These are phyloP conservation scores for Penicillium canescens DNA, from an alignment of 495 filamentous ascomycete genomes.

Conservation along the genomic window DNA sequence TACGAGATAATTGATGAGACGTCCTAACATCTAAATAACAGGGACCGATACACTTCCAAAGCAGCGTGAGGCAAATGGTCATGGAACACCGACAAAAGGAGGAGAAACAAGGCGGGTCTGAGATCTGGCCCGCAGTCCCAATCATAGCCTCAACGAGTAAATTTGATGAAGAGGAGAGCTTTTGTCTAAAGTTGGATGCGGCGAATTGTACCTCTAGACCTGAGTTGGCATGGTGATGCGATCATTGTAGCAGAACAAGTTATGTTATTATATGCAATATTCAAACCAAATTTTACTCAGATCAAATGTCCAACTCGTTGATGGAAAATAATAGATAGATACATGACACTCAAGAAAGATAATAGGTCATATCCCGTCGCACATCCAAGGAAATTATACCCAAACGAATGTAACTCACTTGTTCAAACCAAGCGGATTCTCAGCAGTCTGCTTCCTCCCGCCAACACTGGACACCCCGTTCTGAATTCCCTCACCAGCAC, in stretches of 20 bases:
- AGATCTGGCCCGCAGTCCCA: constrained; percentile 46
- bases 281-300: constrained; percentile 17
- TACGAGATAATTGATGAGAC: neutral
- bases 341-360: no score
- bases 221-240: constrained; percentile 26
- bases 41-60: constrained; percentile 48
- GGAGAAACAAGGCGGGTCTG: constrained; percentile 33
- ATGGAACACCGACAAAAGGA: constrained; percentile 35
- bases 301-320: neutral
- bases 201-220: constrained; percentile 19
- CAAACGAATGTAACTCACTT: neutral
- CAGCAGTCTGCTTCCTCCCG: constrained; percentile 23
- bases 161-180: constrained; percentile 24
- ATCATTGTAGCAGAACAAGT: neutral
- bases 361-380: no score
- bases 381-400: no score
- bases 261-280: neutral
- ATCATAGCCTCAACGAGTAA: constrained; percentile 12
- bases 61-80: constrained; percentile 35
- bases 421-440: constrained; percentile 27
- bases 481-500: constrained; percentile 16
- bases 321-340: no score
- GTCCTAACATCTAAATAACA: neutral
- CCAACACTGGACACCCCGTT: constrained; percentile 14
- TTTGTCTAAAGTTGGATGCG: constrained; percentile 29